phyloP scores from a whole-genome alignment of 1,284 basidiomycete genomes.

The Rhodotorula sp. region DNA sequence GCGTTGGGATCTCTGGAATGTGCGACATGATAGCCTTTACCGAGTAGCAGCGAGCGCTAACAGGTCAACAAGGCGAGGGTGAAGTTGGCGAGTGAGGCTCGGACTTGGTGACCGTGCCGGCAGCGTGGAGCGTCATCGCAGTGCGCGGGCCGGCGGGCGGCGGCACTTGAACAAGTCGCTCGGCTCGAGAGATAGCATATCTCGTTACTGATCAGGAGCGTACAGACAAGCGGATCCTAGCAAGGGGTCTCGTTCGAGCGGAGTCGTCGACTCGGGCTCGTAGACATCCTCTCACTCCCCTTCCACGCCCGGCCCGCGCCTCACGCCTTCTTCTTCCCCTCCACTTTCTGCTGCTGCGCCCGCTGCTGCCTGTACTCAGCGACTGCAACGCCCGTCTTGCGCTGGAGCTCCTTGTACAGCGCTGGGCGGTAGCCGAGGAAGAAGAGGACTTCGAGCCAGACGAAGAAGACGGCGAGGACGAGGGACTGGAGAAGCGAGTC shows the following conservation, averaged over 20 bases:
- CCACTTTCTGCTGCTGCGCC: conserved; percentile 7
- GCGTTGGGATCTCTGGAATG: conserved; percentile 10
- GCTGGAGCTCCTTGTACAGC: conserved; percentile 42
- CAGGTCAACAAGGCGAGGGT: neutral
- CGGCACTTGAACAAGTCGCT: too few species aligned
- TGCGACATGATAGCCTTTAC: neutral
- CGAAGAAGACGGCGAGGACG: conserved; percentile 46
- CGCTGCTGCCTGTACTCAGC: conserved; percentile 26
- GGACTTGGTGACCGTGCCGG: neutral
- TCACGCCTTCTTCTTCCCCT: neutral
- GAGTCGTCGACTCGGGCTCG: too few species aligned
- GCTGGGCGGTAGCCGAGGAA: conserved; percentile 43
- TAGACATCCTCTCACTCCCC: too few species aligned
- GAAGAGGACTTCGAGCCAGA: conserved; percentile 46
- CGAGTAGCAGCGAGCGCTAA: neutral
- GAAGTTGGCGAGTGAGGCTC: neutral
- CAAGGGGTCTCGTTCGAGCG: too few species aligned
- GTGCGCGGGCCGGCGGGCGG: too few species aligned
- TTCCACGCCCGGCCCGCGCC: neutral
- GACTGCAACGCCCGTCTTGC: conserved; percentile 29
- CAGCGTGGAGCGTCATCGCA: conserved; percentile 4
- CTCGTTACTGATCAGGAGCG: too few species aligned
- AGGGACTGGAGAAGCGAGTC: conserved; percentile 45
- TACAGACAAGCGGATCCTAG: too few species aligned
- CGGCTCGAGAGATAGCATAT: too few species aligned